Base-by-base conservation (phyloP, 345 rosid genomes). In the Populus euphratica region DNA sequence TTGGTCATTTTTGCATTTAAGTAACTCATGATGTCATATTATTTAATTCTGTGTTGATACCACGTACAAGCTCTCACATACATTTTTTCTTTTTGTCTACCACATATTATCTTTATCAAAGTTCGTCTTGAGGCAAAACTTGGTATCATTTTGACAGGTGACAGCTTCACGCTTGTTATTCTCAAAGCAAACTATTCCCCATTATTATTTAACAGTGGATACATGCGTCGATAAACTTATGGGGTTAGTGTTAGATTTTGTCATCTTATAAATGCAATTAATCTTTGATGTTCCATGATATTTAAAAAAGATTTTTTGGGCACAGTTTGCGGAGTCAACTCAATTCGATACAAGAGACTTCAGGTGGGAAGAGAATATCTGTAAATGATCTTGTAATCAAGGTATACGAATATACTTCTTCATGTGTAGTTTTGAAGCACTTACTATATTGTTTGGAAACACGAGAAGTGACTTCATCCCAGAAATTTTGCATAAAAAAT, bases 101-200 rank as follows among this genome's bases (percentile, higher is more conserved):
- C 41, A 56, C 47, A 27, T 0, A 6, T 36, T 47, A 49, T 47
- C 21, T 67, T 12, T n/a, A 18, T 52, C 9, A 4, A 35, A 49
- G 64, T 65, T 35, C 27, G 35, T 56, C 68, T 62, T 78, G 68
- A 82, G 63, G 68, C 33, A 77, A 73, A 78, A 70, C 68, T 59
- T 75, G 76, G 71, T 65, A 27, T 79, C 63, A 62, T 74, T 72
- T 79, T 76, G 80, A 86, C 88, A 96, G 99, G 79, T 96, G 78
- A 96, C 98, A 21, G 97, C 99, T 79, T 91, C 96, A 69, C 93
- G 98, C 77, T 87, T 96, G 81, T 82, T 93, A 80, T 80, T 90
- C 80, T 96, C 99, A 6, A 96, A 96, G 92, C 99, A 96, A 80
- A 93, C 96, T 7, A 94, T 96, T 82, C 98, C 99, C 68, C 99